Conservation (phyloP, 1,284 basidiomycete species). For the Sporisorium sorghi region DNA sequence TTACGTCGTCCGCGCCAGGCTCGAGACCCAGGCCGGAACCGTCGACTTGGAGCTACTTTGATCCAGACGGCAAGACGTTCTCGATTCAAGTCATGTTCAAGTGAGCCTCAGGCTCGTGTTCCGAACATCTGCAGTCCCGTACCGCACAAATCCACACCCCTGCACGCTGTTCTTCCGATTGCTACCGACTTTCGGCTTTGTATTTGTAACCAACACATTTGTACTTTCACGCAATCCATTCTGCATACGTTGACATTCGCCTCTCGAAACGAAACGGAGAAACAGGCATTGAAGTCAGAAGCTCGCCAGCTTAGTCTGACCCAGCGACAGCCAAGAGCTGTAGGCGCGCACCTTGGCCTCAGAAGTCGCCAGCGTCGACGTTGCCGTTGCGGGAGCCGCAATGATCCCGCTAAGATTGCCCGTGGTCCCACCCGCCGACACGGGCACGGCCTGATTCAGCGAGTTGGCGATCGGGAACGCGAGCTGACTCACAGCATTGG, state of each 20-base stretch:
- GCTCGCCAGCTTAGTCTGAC: slow-evolving; percentile 44
- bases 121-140: background rate
- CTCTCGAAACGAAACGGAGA: background rate
- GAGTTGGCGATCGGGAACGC: background rate
- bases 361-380: slow-evolving; percentile 16
- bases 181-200: slow-evolving; percentile 12
- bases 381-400: background rate
- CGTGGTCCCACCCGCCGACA: slow-evolving; percentile 3
- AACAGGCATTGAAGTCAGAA: slow-evolving; percentile 10
- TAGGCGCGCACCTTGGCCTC: slow-evolving; percentile 54
- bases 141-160: too few relatives aligned
- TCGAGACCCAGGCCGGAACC: slow-evolving; percentile 56
- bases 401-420: background rate
- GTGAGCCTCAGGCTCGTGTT: background rate
- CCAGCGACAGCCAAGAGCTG: slow-evolving; percentile 49
- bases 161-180: too few relatives aligned
- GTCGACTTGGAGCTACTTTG: slow-evolving; percentile 64
- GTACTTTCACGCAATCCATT: slow-evolving; percentile 7
- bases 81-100: slow-evolving; percentile 64
- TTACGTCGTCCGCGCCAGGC: slow-evolving; percentile 41
- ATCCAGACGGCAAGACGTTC: slow-evolving; percentile 62
- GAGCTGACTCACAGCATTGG: slow-evolving; percentile 30
- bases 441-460: slow-evolving; percentile 4
- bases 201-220: slow-evolving; percentile 23
- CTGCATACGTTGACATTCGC: background rate